Conservation (phyloP, 345 rosid species). For the Ailanthus altissimus region DNA sequence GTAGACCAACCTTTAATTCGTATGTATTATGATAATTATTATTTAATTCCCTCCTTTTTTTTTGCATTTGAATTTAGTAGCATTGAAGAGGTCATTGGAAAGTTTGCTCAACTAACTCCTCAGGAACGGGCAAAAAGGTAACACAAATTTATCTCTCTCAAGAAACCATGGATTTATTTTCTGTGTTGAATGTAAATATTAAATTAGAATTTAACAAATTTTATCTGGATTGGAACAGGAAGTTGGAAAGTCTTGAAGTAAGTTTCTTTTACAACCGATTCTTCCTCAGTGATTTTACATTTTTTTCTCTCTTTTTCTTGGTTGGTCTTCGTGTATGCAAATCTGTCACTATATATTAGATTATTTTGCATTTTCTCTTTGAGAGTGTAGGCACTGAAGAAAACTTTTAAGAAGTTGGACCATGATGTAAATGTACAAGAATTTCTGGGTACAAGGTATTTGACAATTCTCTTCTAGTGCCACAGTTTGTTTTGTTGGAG, state of each 20-base stretch:
- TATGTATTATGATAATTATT: neutral
- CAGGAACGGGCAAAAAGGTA: constrained; percentile 90
- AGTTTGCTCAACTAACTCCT: constrained; percentile 71
- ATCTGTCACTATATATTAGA: constrained; percentile 10
- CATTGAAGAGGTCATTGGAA: constrained; percentile 73
- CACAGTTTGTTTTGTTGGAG: neutral
- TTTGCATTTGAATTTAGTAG: constrained; percentile 35
- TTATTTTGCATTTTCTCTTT: constrained; percentile 25
- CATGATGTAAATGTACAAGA: constrained; percentile 79
- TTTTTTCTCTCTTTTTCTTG: neutral
- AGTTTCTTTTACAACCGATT: constrained; percentile 28
- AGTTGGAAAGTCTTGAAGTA: constrained; percentile 89
- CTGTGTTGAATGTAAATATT: constrained; percentile 11
- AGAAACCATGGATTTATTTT: constrained; percentile 11
- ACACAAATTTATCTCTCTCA: neutral
- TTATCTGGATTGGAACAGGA: constrained; percentile 56
- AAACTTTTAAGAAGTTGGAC: constrained; percentile 80
- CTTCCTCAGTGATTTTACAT: neutral
- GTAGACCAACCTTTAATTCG: neutral
- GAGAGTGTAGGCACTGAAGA: constrained; percentile 71
- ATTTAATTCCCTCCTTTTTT: constrained; percentile 9
- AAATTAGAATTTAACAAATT: constrained; percentile 15
- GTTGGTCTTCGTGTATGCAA: neutral
- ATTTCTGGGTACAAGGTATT: constrained; percentile 69
- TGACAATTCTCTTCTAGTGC: constrained; percentile 7